A percentile compares a stretch with the other conserved stretches of the same genome.
phyloP scores from a whole-genome alignment of 306 rosid genomes.

The Quercus bicolor region DNA sequence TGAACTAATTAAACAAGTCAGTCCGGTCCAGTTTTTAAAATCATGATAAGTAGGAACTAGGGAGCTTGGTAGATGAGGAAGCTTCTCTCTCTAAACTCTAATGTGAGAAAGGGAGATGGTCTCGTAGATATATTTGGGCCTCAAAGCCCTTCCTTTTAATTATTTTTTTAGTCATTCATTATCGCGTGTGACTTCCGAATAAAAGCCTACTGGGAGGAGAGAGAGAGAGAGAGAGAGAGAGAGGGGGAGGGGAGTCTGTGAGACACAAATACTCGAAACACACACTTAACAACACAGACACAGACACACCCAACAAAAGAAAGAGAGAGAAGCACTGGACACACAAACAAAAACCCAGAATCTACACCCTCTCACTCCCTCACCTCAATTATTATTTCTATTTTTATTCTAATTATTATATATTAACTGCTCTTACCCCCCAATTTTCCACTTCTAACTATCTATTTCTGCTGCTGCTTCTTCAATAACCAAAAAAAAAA shows the following conservation, averaged over 20 bases:
- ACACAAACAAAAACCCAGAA: background rate
- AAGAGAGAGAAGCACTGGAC: background rate
- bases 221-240: constrained; percentile 12
- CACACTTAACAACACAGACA: background rate
- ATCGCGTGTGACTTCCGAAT: constrained; percentile 39
- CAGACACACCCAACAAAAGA: background rate
- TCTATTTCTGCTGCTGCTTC: background rate
- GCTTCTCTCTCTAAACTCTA: background rate
- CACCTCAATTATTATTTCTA: too few relatives aligned
- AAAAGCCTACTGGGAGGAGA: constrained; percentile 10
- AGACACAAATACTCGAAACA: background rate
- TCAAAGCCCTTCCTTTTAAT: background rate
- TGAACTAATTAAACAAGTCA: accelerated
- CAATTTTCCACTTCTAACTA: background rate
- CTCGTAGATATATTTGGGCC: background rate
- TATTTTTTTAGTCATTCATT: background rate
- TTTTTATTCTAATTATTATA: too few relatives aligned
- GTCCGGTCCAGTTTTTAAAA: background rate
- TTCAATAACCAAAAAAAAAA: background rate
- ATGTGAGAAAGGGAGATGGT: background rate
- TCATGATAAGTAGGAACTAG: background rate
- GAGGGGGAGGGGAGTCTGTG: background rate
- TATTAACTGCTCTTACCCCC: too few relatives aligned
- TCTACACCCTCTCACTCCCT: background rate
- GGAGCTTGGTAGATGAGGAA: background rate